Base-by-base conservation (phyloP, 2,329 filamentous ascomycete genomes). In the Phialophora expanda region DNA sequence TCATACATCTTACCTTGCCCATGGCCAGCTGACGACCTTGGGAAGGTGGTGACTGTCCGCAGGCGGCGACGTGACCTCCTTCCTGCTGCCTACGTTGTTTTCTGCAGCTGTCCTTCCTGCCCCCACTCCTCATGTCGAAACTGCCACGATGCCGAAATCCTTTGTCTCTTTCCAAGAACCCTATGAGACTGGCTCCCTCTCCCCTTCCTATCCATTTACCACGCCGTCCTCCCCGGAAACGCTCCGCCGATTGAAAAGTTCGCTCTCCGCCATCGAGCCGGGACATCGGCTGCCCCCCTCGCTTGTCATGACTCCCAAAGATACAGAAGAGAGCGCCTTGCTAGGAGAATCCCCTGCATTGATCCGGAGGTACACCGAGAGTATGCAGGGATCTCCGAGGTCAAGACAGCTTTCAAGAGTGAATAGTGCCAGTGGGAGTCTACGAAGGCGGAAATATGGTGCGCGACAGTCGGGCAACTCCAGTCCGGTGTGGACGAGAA, bases 381-480 rank as follows among this genome's bases (percentile, higher is more conserved):
- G 48, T 38, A 54, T 51, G 56, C 56, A 46, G 4, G 56, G 51
- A 28, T 61, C 67, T 22, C 62, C 64, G 3, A 56, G 61, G 24
- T 66, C 64, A n/a, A 61, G 66, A 32, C 64, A 66, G 54, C 57
- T 72, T 12, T 72, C 70, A 32, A 69, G 70, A 61, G 69, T 70
- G 7, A 70, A 69, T 48, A 72, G 70, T 51, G 53, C 62, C 24
- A 68, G 44, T 20, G 66, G 59, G 28, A 71, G 69, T 61, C 54
- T 71, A 57, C 69, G 66, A 6, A 64, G 58, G 51, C 64, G 69
- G 26, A 68, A 62, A 61, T 62, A 56, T 44, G 66, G 62, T 64
- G 62, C 61, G 17, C 61, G 57, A 24, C 66, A 57, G 22, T 67
- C 59, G 20, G 69, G 67, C 44, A 51, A 62, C 22, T 51, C 56